Base-by-base conservation (phyloP, 2,329 filamentous ascomycete species). In the Coniella vitis region DNA sequence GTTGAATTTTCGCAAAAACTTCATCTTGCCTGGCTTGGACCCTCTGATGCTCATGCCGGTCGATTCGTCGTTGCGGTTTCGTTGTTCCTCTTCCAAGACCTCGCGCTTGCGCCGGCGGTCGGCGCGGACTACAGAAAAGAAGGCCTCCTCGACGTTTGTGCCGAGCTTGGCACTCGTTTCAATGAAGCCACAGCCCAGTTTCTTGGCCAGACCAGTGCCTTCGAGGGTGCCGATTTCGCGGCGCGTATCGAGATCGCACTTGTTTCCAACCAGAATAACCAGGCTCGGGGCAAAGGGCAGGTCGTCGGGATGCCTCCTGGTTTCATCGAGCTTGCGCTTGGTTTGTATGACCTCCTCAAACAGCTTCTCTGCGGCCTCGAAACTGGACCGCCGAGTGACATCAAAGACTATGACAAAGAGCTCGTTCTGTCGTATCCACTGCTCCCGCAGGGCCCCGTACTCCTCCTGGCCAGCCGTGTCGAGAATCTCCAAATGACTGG, bases 371-470 rank as follows among this genome's bases (percentile, higher is more conserved):
- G 48, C 35, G 31, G 47, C 51, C 19, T 53, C 47, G 51, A 53
- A 53, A 22, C 51, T 53, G 4, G 51, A 41, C 16, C 51, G 47
- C 36, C 48, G 40, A 13, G 51, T 53, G 29, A 53, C 51, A 36
- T 48, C 48, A 38, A 36, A 53, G 16, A 53, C 51, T 35, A 53
- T 47, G 38, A 53, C 47, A 36, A 53, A 53, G 16, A 53, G 51
- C 47, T 53, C 51, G 38, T 48, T 53, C 38, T 53, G 47, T n/a
- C 51, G 47, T 46, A 53, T 53, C 51, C 51, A 53, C 20, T 53
- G 51, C 36, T 53, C 51, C 20, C 51, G 47, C 43, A 53, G 47
- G 19, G 51, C 51, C 2, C 47, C 48, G 43, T 50, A 53, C 43
- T 53, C 51, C 19, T 53, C 51, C 47, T 53, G 51, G 5, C 51